phyloP scores from a whole-genome alignment of 1,284 basidiomycete species.

The Cutaneotrichosporon daszewskae region DNA sequence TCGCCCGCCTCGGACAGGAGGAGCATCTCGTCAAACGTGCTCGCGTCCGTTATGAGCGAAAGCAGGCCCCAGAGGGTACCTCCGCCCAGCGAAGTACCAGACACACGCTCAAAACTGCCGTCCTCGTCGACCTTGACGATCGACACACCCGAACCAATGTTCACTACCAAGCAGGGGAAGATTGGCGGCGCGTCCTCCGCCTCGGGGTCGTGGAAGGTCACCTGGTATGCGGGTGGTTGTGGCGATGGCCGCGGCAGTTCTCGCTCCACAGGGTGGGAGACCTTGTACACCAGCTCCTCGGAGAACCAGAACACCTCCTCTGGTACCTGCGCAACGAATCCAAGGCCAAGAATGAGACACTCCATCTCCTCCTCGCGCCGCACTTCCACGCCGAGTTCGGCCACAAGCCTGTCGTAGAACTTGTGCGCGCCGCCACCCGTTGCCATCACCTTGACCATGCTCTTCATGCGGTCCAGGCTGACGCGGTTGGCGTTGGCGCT shows the following conservation, averaged over 20 bases:
- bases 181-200: constrained; percentile 60
- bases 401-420: constrained; percentile 78
- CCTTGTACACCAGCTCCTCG: constrained; percentile 85
- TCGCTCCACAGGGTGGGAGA: constrained; percentile 58
- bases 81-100: constrained; percentile 95
- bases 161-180: constrained; percentile 92
- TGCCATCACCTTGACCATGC: constrained; percentile 92
- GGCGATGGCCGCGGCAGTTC: constrained; percentile 82
- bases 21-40: constrained; percentile 93
- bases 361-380: constrained; percentile 96
- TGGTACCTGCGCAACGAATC: constrained; percentile 91
- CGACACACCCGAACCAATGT: constrained; percentile 96
- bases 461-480: constrained; percentile 81
- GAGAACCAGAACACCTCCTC: constrained; percentile 99
- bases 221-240: constrained; percentile 80
- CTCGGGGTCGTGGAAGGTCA: constrained; percentile 76
- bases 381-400: constrained; percentile 76
- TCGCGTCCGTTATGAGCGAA: constrained; percentile 90
- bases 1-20: constrained; percentile 87
- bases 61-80: constrained; percentile 98
- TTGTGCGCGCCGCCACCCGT: constrained; percentile 96
- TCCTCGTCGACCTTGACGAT: constrained; percentile 96
- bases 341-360: constrained; percentile 92
- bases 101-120: constrained; percentile 91
- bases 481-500: constrained; percentile 86